These are phyloP conservation scores for Closterium sp. DNA, from an alignment of 139 green algal species.

Conservation along the genomic window DNA sequence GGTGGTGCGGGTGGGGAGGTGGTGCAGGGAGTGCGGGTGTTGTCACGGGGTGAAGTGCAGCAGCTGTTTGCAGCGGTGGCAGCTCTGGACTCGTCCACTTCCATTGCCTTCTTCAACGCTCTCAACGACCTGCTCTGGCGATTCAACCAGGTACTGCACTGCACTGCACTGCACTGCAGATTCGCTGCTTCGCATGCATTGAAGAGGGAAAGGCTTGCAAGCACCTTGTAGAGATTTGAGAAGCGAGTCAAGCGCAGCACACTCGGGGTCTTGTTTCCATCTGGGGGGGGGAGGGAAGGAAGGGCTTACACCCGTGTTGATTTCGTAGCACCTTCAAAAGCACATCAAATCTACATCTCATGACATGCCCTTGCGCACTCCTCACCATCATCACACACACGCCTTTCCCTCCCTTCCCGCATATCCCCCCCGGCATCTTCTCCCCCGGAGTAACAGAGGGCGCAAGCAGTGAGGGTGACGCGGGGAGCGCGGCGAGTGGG, in stretches of 20 bases:
- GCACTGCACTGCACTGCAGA: too few species aligned
- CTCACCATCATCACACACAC: neutral
- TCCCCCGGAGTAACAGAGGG: neutral
- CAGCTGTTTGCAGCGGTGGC: conserved; percentile 19
- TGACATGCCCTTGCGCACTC: neutral
- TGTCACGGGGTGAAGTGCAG: neutral
- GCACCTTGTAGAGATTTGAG: too few species aligned
- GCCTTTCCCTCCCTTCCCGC: neutral
- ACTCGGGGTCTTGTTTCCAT: too few species aligned
- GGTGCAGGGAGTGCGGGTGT: neutral
- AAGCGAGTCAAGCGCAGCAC: too few species aligned
- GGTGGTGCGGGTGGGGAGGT: neutral
- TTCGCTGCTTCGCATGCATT: neutral
- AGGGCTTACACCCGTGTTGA: too few species aligned
- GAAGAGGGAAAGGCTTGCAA: too few species aligned
- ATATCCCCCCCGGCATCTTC: neutral
- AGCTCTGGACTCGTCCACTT: neutral
- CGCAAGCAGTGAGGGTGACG: conserved; percentile 8
- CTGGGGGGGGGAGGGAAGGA: too few species aligned
- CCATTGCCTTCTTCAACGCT: conserved; percentile 43
- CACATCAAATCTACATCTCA: too few species aligned
- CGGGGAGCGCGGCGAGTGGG: neutral
- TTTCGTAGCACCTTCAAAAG: too few species aligned
- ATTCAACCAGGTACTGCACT: conserved; percentile 38
- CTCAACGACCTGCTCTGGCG: conserved; percentile 41